Base-by-base conservation (phyloP, 352 stramenopile species). In the Blastocystis sp. region DNA sequence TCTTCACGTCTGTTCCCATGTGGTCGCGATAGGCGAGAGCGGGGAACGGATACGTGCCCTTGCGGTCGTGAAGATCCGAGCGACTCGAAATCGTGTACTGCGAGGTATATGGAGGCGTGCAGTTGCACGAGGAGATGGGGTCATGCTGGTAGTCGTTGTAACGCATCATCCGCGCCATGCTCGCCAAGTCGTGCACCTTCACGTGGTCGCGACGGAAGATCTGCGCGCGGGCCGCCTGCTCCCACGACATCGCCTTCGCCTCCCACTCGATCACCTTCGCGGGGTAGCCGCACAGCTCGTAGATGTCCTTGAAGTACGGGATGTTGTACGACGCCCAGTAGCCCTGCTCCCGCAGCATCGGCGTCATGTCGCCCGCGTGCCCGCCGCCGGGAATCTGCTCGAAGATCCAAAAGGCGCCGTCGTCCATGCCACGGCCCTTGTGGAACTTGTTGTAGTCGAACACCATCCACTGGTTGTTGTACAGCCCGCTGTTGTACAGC, bases 381-480 rank as follows among this genome's bases (percentile, higher is more conserved):
- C 91, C 87, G 24, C 88, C 86, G 1, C 87, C 90, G 1, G 89
- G 90, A 0, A 92, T 84, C 71, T 92, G 90, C 86, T 92, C 90
- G 24, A 91, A 84, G 7, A 93, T 79, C 0, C 72, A 91, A 36
- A 93, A 86, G 0, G 89, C 89, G 49, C 90, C 64, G 18, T 76
- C 27, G 24, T 73, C 48, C 36, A 92, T 90, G 1, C 88, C 88
- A 1, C 69, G n/a, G 27, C 89, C 89, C 0, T 75, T 79, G 4
- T 87, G 57, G 73, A 92, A 92, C 7, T 86, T 87, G 34, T 90
- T 90, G 9, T 88, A 90, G 87, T 93, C 89, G 24, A 92, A 76
- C 54, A 93, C 61, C 90, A 92, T 92, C 90, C 90, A 93, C 87
- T 93, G 90, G 65, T 92, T 91, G 86, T 92, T 92, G 87, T 92